phyloP scores from a whole-genome alignment of 2,329 filamentous ascomycete genomes.

The Cyphellophora attinorum region DNA sequence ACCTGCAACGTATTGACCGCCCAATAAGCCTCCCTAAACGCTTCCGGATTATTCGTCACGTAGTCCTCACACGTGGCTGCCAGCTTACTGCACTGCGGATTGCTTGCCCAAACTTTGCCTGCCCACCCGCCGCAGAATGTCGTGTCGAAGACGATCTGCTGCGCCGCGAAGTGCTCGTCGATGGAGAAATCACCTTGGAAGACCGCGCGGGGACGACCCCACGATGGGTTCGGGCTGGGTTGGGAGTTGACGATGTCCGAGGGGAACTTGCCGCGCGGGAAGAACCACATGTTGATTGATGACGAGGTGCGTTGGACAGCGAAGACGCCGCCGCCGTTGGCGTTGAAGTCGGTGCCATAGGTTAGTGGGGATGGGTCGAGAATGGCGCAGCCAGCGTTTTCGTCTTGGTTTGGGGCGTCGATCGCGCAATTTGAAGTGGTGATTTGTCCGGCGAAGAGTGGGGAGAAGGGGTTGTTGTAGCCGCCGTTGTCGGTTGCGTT shows the following conservation, averaged over 20 bases:
- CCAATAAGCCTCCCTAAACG: slow-evolving; percentile 66
- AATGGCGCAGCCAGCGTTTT: slow-evolving; percentile 31
- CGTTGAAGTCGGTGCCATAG: slow-evolving; percentile 48
- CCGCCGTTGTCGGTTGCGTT: too few species aligned
- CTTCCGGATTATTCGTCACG: slow-evolving; percentile 56
- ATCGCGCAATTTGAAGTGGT: slow-evolving; percentile 42
- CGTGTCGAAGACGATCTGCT: slow-evolving; percentile 40
- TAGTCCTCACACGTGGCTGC: slow-evolving; percentile 60
- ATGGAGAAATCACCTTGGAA: slow-evolving; percentile 32
- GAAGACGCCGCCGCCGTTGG: slow-evolving; percentile 52
- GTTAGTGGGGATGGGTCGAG: slow-evolving; percentile 18
- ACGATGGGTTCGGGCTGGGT: slow-evolving; percentile 33
- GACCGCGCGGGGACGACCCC: slow-evolving; percentile 37
- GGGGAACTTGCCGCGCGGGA: slow-evolving; percentile 35
- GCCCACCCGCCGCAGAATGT: slow-evolving; percentile 43
- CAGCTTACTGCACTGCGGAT: slow-evolving; percentile 42
- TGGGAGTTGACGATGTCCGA: slow-evolving; percentile 31
- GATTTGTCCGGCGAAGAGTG: slow-evolving; percentile 39
- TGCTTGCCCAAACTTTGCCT: slow-evolving; percentile 10
- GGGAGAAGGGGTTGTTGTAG: slow-evolving; percentile 13
- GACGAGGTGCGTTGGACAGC: slow-evolving; percentile 66
- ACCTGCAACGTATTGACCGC: slow-evolving; percentile 60
- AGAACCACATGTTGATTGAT: slow-evolving; percentile 64
- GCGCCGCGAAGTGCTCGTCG: slow-evolving; percentile 30
- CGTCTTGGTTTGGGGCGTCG: slow-evolving; percentile 28